Percentiles rank a stretch among this genome's conserved stretches.
phyloP scores from a whole-genome alignment of 108 stramenopile species.

The Nitzschia inconspicua region DNA sequence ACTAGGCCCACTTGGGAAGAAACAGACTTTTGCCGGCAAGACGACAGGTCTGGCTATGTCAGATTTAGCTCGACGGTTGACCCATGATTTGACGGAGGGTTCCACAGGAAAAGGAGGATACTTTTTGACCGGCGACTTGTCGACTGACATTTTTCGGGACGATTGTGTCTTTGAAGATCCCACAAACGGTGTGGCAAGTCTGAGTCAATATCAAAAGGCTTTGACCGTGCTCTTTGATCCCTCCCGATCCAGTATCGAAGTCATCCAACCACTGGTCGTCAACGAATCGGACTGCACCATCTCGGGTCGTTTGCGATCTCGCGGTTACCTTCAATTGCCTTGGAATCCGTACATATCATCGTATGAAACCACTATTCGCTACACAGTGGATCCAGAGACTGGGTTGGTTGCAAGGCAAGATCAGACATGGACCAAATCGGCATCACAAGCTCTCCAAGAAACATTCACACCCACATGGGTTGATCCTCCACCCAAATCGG shows the following conservation, averaged over 20 bases:
- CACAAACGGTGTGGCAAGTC: slow-evolving; percentile 44
- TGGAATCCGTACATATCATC: slow-evolving; percentile 43
- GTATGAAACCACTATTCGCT: slow-evolving; percentile 48
- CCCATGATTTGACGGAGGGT: slow-evolving; percentile 38
- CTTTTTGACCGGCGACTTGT: slow-evolving; percentile 51
- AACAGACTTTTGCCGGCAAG: slow-evolving; percentile 8
- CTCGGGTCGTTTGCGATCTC: slow-evolving; percentile 34
- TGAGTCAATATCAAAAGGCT: slow-evolving; percentile 51
- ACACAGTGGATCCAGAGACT: slow-evolving; percentile 28
- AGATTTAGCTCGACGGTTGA: slow-evolving; percentile 34
- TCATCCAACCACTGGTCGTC: slow-evolving; percentile 20
- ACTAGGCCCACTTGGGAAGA: slow-evolving; percentile 46
- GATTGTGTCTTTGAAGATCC: slow-evolving; percentile 55
- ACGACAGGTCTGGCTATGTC: slow-evolving; percentile 25
- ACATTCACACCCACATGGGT: slow-evolving; percentile 43
- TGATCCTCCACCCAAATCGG: slow-evolving; percentile 13
- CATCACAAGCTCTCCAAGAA: slow-evolving; percentile 43
- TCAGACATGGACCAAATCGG: slow-evolving; percentile 48
- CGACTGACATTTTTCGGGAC: slow-evolving; percentile 45
- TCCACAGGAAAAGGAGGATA: slow-evolving; percentile 40
- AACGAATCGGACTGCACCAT: slow-evolving; percentile 21
- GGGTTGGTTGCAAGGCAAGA: slow-evolving; percentile 41
- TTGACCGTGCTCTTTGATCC: slow-evolving; percentile 50
- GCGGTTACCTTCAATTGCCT: slow-evolving; percentile 43
- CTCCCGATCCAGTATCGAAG: slow-evolving; percentile 30